Evolutionary conservation across 1,139 yeast species (phyloP), one percentile per base, ranked within the genome.

Genomic region (Candida sp.): DNA sequence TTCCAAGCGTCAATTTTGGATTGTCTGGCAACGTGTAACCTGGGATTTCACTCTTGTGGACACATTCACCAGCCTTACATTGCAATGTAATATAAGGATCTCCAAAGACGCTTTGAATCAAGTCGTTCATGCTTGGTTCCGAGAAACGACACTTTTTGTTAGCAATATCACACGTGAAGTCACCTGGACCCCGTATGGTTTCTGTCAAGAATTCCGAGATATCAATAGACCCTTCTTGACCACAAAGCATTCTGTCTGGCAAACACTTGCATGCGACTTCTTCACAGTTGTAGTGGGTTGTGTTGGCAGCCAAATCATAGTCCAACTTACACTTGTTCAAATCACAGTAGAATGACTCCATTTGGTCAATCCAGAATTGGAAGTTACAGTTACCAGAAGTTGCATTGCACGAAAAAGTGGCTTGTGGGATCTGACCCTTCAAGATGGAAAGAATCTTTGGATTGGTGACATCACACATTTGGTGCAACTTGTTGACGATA

Each of bases 71-170:
- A 1, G 97, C 84, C 11, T 73, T 71, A 70, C 99, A 94, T 47
- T 81, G 77, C 51, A 94, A 74, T 1, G 94, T 88, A 61, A 94
- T 94, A 60, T 84, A 82, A 1, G 93, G 90, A 65, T 94, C 99
- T 12, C 99, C 99, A 71, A 94, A 94, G 3, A 94, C 96, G 12
- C 91, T 85, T 54, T 85, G 79, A 53, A 94, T 94, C 62, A 94
- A 80, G 57, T 90, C 96, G 68, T 94, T 90, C 98, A 94, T 94
- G 53, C 96, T 87, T 38, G 99, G 98, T 66, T 94, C 99, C 3
- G 94, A 86, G 65, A 94, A 94, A 49, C 79, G 77, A 72, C 99
- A 94, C 42, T 75, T 69, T 42, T 77, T 80, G 11, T 80, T 69
- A 5, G 70, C 67, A 27, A 89, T 69, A 64, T 91, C 90, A 70